Conservation (phyloP, 2,329 filamentous ascomycete species). For the Monosporascus sp. region DNA sequence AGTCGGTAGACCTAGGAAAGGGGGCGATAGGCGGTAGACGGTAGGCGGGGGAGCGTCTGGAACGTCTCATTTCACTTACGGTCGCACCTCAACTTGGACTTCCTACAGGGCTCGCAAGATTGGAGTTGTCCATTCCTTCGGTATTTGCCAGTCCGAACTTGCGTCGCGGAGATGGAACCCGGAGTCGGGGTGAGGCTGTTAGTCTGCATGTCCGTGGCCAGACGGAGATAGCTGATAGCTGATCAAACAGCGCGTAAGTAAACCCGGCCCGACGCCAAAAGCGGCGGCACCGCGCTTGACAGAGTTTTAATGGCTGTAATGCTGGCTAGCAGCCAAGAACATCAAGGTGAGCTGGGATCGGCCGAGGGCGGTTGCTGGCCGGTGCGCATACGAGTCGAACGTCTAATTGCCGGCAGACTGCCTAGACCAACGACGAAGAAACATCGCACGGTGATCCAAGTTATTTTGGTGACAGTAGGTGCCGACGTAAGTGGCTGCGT, state of each 20-base stretch:
- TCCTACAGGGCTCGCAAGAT: constrained; percentile 24
- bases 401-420: too few relatives aligned
- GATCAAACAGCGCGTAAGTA: neutral
- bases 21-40: too few relatives aligned
- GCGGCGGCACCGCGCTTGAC: too few relatives aligned
- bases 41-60: too few relatives aligned
- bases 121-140: constrained; percentile 1
- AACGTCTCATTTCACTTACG: constrained; percentile 1
- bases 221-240: neutral
- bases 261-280: neutral
- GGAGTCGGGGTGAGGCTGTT: neutral
- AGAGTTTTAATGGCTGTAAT: too few relatives aligned
- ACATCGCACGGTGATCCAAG: too few relatives aligned
- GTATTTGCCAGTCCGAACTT: neutral
- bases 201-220: neutral
- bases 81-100: constrained; percentile 30
- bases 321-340: too few relatives aligned
- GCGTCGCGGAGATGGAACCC: neutral
- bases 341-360: too few relatives aligned
- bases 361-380: too few relatives aligned
- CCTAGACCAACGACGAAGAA: too few relatives aligned
- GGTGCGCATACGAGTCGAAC: too few relatives aligned
- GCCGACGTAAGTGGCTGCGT: neutral
- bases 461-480: neutral
- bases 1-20: too few relatives aligned